A percentile compares a stretch with the other conserved stretches of the same genome.
Evolutionary conservation across 2,329 filamentous ascomycete genomes (phyloP).

Genomic region (Phaeophleospora eucalypticola): DNA sequence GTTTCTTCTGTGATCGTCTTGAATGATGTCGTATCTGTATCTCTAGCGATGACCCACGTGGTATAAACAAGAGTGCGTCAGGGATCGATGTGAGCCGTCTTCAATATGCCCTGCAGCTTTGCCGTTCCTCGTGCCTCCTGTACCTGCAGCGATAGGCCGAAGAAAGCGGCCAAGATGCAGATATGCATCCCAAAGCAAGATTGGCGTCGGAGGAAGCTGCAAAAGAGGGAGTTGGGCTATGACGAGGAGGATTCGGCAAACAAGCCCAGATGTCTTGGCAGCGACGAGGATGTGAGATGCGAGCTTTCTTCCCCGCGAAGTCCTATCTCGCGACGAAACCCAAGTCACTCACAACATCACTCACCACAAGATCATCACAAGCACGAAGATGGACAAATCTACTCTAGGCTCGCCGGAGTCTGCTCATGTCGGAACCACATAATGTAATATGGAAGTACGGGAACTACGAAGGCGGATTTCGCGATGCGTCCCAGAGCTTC

Average conservation of each 20-base stretch:
- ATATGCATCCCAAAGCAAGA: neutral
- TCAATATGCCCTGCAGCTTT: neutral
- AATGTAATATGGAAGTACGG: too few relatives aligned
- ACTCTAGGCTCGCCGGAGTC: too few relatives aligned
- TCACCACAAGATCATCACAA: too few relatives aligned
- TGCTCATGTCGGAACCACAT: too few relatives aligned
- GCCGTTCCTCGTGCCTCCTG: slow-evolving; percentile 13
- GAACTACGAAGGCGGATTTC: too few relatives aligned
- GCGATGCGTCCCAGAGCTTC: too few relatives aligned
- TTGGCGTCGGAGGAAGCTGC: slow-evolving; percentile 2
- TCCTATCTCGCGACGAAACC: too few relatives aligned
- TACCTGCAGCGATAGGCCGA: slow-evolving; percentile 23
- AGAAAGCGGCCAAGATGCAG: neutral
- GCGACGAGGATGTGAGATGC: neutral
- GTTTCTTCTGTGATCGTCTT: too few relatives aligned
- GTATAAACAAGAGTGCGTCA: neutral
- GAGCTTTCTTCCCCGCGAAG: neutral
- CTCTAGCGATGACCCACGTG: slow-evolving; percentile 1
- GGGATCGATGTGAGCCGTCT: neutral
- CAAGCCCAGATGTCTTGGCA: neutral
- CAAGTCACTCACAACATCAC: too few relatives aligned
- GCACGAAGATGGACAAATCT: too few relatives aligned
- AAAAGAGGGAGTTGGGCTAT: neutral
- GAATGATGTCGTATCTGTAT: neutral
- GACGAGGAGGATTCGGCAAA: neutral